Evolutionary conservation across 1,284 basidiomycete genomes (phyloP).

Genomic region (Neolentinus lepideus): DNA sequence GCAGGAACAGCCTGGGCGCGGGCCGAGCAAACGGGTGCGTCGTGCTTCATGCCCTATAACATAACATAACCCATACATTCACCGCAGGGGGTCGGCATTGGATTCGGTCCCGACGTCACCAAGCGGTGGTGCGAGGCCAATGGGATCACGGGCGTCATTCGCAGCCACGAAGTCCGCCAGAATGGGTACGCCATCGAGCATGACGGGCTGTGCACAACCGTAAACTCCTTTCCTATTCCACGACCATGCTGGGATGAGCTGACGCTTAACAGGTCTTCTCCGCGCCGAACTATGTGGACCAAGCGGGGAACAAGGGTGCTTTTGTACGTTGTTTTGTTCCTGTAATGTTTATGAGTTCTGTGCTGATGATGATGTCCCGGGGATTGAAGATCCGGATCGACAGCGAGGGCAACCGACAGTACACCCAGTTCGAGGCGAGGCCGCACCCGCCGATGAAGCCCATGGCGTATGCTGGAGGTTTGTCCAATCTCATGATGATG

Average conservation of each 20-base stretch:
- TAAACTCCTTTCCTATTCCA: conserved; percentile 26
- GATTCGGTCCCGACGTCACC: conserved; percentile 94
- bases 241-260: background rate
- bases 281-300: conserved; percentile 82
- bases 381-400: conserved; percentile 71
- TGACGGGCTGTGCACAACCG: conserved; percentile 84
- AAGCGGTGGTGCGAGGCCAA: conserved; percentile 85
- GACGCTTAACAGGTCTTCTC: conserved; percentile 56
- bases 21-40: conserved; percentile 88
- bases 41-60: too few species aligned
- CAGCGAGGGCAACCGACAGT: conserved; percentile 66
- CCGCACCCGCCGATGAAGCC: conserved; percentile 88
- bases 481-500: conserved; percentile 62
- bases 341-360: background rate
- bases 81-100: conserved; percentile 90
- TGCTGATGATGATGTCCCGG: conserved; percentile 5
- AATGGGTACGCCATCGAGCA: conserved; percentile 89
- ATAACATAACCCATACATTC: too few species aligned
- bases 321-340: conserved; percentile 45
- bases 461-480: conserved; percentile 80
- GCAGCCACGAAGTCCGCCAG: conserved; percentile 97
- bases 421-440: conserved; percentile 81
- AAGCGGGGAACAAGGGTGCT: conserved; percentile 75
- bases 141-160: conserved; percentile 83
- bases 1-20: conserved; percentile 84